Percentiles rank a stretch among this genome's conserved stretches.
These are phyloP conservation scores for Capsicum chinense DNA, from an alignment of 257 asterid species.

Conservation along the genomic window DNA sequence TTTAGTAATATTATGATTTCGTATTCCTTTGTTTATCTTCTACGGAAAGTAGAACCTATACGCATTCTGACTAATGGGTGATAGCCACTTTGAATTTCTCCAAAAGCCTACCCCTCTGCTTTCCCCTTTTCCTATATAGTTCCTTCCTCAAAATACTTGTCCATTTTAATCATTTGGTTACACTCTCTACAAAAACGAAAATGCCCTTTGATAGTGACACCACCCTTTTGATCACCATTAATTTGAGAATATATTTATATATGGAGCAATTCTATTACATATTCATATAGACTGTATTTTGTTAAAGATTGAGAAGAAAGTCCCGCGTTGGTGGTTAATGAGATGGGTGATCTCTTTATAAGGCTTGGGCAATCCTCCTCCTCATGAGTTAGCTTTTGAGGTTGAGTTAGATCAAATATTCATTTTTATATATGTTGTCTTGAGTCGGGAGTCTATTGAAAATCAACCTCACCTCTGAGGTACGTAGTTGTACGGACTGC, in stretches of 20 bases:
- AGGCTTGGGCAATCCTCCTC: too few species aligned
- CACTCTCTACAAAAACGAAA: neutral
- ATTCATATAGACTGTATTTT: too few species aligned
- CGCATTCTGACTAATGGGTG: slow-evolving; percentile 32
- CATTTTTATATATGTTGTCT: too few species aligned
- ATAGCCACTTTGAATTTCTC: slow-evolving; percentile 43
- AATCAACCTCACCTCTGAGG: too few species aligned
- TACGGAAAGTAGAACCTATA: slow-evolving; percentile 47
- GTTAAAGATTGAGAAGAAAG: too few species aligned
- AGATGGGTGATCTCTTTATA: too few species aligned
- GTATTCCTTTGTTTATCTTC: slow-evolving; percentile 46
- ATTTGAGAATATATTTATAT: neutral
- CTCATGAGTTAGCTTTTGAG: too few species aligned
- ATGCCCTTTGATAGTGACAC: slow-evolving; percentile 18
- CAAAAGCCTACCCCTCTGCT: slow-evolving; percentile 34
- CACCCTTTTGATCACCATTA: neutral
- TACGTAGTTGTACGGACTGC: too few species aligned
- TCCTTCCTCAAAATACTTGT: slow-evolving; percentile 49
- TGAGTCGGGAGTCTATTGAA: too few species aligned
- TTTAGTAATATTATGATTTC: neutral
- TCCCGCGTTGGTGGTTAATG: too few species aligned
- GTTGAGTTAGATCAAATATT: too few species aligned
- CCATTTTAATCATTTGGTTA: slow-evolving; percentile 41
- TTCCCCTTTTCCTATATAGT: slow-evolving; percentile 22
- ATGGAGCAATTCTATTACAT: neutral